phyloP scores from a whole-genome alignment of 2,329 filamentous ascomycete species.

The Boeremia lycopersici region DNA sequence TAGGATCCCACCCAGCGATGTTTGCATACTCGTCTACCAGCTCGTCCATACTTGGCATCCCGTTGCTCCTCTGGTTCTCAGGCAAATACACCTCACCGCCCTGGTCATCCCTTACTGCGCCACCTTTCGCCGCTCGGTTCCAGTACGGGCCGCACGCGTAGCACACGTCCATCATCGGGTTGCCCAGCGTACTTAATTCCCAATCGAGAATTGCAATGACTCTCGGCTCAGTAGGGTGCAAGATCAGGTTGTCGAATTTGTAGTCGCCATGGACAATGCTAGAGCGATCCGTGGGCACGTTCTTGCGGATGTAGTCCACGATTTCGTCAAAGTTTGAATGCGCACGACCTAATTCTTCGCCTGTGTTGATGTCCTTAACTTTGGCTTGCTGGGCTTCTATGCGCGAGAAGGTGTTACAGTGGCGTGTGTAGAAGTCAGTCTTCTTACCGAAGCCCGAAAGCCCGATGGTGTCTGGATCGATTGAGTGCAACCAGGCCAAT shows the following conservation, averaged over 20 bases:
- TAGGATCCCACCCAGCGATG: conserved; percentile 73
- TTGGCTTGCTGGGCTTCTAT: conserved; percentile 80
- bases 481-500: conserved; percentile 81
- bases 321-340: conserved; percentile 79
- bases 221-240: conserved; percentile 81
- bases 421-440: conserved; percentile 79
- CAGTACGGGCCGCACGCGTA: conserved; percentile 69
- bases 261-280: conserved; percentile 91
- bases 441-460: conserved; percentile 75
- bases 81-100: conserved; percentile 45
- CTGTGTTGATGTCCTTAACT: conserved; percentile 73
- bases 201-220: conserved; percentile 95
- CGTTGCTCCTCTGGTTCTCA: conserved; percentile 57
- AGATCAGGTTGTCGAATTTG: conserved; percentile 71
- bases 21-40: conserved; percentile 68
- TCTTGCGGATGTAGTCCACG: conserved; percentile 73
- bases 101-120: conserved; percentile 39
- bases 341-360: conserved; percentile 69
- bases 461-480: conserved; percentile 69
- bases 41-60: conserved; percentile 66
- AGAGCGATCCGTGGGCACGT: conserved; percentile 71
- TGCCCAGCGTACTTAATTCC: conserved; percentile 96
- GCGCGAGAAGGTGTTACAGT: conserved; percentile 79
- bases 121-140: conserved; percentile 38
- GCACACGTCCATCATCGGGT: conserved; percentile 86